Percentiles rank a stretch among this genome's conserved stretches.
Evolutionary conservation across 208 protist genomes (phyloP).

Genomic region (Wallacemonas sp.): DNA sequence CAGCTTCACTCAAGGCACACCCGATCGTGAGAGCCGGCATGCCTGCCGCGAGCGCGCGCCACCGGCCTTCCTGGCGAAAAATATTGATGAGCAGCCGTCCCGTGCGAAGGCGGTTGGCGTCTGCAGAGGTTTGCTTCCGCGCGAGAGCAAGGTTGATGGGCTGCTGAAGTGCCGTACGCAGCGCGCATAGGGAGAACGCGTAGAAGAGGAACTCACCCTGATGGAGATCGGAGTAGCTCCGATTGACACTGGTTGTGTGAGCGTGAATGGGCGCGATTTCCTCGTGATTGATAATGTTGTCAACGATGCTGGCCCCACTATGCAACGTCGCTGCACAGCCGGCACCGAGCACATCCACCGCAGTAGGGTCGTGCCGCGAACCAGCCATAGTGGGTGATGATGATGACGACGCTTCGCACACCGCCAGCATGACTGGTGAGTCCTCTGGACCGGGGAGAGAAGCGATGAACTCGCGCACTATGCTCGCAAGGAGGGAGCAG

Average conservation of each 20-base stretch:
- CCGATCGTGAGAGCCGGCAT: slow-evolving; percentile 61
- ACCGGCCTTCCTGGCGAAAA: slow-evolving; percentile 49
- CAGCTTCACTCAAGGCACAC: slow-evolving; percentile 72
- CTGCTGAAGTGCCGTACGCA: slow-evolving; percentile 75
- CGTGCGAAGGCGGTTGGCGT: slow-evolving; percentile 27
- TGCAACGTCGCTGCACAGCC: background rate
- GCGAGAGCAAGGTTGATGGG: slow-evolving; percentile 80
- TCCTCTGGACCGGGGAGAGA: slow-evolving; percentile 16
- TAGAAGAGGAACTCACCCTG: slow-evolving; percentile 47
- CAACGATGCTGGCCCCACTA: slow-evolving; percentile 2
- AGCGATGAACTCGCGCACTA: background rate
- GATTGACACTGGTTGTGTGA: slow-evolving; percentile 83
- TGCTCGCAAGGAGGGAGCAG: background rate
- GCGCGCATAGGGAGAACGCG: slow-evolving; percentile 59
- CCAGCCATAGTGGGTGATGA: background rate
- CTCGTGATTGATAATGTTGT: slow-evolving; percentile 7
- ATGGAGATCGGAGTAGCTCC: slow-evolving; percentile 73
- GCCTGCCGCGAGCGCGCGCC: slow-evolving; percentile 51
- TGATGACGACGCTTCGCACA: background rate
- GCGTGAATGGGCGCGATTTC: slow-evolving; percentile 19
- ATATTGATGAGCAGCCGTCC: slow-evolving; percentile 34
- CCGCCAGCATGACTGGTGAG: background rate
- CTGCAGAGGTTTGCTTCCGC: slow-evolving; percentile 63
- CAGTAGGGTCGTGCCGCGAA: background rate
- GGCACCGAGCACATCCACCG: background rate